Conservation (phyloP, 331 rosid species). For the Malus hybrid region DNA sequence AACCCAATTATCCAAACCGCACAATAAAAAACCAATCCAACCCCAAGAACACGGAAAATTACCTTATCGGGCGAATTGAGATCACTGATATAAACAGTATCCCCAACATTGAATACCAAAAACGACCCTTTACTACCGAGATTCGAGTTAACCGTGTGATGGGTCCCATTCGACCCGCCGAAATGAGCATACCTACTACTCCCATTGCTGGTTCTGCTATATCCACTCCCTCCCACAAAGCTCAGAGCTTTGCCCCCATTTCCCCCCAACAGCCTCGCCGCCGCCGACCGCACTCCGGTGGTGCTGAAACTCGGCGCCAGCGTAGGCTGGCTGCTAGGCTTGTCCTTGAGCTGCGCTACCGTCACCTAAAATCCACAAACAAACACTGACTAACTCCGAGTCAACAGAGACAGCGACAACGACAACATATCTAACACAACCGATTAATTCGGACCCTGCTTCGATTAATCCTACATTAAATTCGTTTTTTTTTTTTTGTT, state of each 20-base stretch:
- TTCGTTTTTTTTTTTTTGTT: neutral
- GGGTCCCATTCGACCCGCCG: slow-evolving; percentile 17
- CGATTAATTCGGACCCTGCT: neutral
- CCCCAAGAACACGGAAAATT: neutral
- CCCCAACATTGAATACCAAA: slow-evolving; percentile 86
- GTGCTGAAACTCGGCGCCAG: slow-evolving; percentile 60
- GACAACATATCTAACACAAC: too few relatives aligned
- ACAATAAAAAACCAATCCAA: slow-evolving; percentile 2
- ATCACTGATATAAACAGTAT: slow-evolving; percentile 82
- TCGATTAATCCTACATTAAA: neutral
- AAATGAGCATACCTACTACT: slow-evolving; percentile 38
- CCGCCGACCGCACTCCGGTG: slow-evolving; percentile 83
- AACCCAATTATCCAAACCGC: slow-evolving; percentile 3
- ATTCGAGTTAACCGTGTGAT: slow-evolving; percentile 41
- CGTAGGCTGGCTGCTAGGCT: slow-evolving; percentile 56
- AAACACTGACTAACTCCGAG: slow-evolving; percentile 12
- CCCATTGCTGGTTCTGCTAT: slow-evolving; percentile 55
- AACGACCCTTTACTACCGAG: slow-evolving; percentile 80
- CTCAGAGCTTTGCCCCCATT: slow-evolving; percentile 85
- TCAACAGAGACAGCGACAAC: neutral
- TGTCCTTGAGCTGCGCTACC: slow-evolving; percentile 83
- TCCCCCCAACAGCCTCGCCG: slow-evolving; percentile 77
- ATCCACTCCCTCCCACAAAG: slow-evolving; percentile 81
- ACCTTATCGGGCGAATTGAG: slow-evolving; percentile 96
- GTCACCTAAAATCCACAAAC: slow-evolving; percentile 50